Base-by-base conservation (phyloP, 73 alveolate genomes). In the Effrenium voratum region DNA sequence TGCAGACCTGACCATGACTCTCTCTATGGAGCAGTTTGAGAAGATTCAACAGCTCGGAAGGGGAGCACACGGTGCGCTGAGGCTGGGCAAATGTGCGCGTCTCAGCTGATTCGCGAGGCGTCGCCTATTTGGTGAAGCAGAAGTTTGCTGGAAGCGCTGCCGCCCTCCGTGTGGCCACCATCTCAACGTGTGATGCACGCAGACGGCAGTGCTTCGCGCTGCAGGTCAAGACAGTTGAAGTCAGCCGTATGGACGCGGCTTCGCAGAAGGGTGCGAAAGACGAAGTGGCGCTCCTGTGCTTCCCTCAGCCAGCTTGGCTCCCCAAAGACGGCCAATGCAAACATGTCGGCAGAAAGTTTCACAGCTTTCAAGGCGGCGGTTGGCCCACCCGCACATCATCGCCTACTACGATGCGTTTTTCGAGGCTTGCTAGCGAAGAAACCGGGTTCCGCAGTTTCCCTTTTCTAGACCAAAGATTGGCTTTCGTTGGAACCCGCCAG, bases 191-290 rank as follows among this genome's bases (percentile, higher is more conserved):
- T 76, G 16, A 16, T 34, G 30, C 30, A 3, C 10, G 47, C 5
- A 32, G 82, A 3, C 24, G n/a, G n/a, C 24, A 36, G 1, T 73
- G 22, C 49, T 16, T 12, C 40, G 52, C 55, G n/a, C 49, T 41
- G 68, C 41, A 88, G 95, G 95, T 88, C 68, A 88, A 88, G 84
- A 88, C 95, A 16, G 95, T 88, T 46, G 95, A 88, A 84, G 50
- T 88, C 85, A 73, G 95, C 40, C 49, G 95, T 50, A 88, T 88
- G 95, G n/a, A 84, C 12, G 95, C 73, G 5, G 70, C 43, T 40
- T 84, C 95, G 19, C 70, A 73, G 95, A 88, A 88, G 72, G 81
- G 95, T 36, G 95, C 95, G 8, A 73, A 88, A 50, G 95, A 88
- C 73, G 95, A 88, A 49, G 95, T 88, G 4, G 81, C 52, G 40